Percentiles rank a stretch among this genome's conserved stretches.
Evolutionary conservation across 164 flowering plant genomes (phyloP).

Genomic region (Vitis riparia): DNA sequence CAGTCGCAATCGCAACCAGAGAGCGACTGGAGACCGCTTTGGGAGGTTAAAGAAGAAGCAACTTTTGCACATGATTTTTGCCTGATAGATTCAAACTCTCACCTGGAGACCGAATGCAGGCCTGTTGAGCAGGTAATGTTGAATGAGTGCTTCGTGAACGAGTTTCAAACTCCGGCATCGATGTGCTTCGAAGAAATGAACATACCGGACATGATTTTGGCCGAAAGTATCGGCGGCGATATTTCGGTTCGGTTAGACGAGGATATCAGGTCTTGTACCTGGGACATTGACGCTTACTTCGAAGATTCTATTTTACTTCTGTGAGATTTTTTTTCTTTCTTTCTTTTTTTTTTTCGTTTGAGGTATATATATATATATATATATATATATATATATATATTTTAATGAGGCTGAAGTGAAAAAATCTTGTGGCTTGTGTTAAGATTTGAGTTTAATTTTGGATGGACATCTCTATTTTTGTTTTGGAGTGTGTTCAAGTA

Average conservation of each 20-base stretch:
- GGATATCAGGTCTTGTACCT: conserved; percentile 23
- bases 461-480: too few relatives aligned
- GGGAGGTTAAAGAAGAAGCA: background rate
- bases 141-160: background rate
- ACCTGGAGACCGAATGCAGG: too few relatives aligned
- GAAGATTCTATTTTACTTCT: background rate
- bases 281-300: conserved; percentile 28
- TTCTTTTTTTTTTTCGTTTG: too few relatives aligned
- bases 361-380: too few relatives aligned
- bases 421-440: too few relatives aligned
- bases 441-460: too few relatives aligned
- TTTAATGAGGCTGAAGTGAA: too few relatives aligned
- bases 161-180: conserved; percentile 17
- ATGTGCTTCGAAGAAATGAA: conserved; percentile 18
- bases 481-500: too few relatives aligned
- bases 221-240: conserved; percentile 6
- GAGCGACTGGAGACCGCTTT: background rate
- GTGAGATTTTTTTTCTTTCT: background rate
- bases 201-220: background rate
- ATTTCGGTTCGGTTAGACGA: conserved; percentile 8
- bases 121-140: too few relatives aligned
- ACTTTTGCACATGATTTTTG: background rate
- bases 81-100: conserved; percentile 4
- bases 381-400: too few relatives aligned
- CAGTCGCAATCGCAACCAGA: conserved; percentile 7